Base-by-base conservation (phyloP, 805 yeast genomes). In the Candida gorgasii region DNA sequence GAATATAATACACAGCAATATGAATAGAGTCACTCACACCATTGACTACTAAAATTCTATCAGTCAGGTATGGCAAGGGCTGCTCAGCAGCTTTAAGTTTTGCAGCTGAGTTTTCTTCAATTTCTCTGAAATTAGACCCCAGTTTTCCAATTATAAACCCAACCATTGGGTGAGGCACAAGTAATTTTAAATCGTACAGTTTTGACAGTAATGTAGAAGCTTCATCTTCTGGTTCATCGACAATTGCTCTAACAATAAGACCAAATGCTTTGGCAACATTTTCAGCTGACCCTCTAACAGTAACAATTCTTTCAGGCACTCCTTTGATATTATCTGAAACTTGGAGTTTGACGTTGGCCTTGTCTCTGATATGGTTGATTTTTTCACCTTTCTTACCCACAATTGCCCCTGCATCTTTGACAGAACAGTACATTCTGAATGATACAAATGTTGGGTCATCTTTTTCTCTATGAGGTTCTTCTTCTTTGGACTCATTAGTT, bases 1-100 rank as follows among this genome's bases (percentile, higher is more conserved):
- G 81, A 43, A 86, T 73, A 57, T 83, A 84, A 61, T 83, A 86
- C 0, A 82, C 71, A 8, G 96, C 96, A 51, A 87, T 86, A 57
- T 86, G 95, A 31, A 89, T 78, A 1, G 96, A 89, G 64, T 88
- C 95, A 1, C 89, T 89, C 11, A 86, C 92, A 5, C 96, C 96
- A 4, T 75, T 69, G 6, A 88, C 75, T 17, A 80, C 72, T 36
- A 89, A 66, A 15, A 85, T 70, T 45, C 95, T 73, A 59, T 89
- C 96, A 12, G 89, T 86, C 0, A 92, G 84, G 46, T 76, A 77
- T 1, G 93, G 86, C 50, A 89, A 65, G 12, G 82, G 77, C 35
- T 79, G 78, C 31, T 84, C 88, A 17, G 84, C 86, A 2, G 95
- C 93, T 50, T 74, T 77, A 43, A 89, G 70, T 44, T 78, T 73